These are phyloP conservation scores for Russula griseocarnosa DNA, from an alignment of 768 basidiomycete genomes.

Conservation along the genomic window DNA sequence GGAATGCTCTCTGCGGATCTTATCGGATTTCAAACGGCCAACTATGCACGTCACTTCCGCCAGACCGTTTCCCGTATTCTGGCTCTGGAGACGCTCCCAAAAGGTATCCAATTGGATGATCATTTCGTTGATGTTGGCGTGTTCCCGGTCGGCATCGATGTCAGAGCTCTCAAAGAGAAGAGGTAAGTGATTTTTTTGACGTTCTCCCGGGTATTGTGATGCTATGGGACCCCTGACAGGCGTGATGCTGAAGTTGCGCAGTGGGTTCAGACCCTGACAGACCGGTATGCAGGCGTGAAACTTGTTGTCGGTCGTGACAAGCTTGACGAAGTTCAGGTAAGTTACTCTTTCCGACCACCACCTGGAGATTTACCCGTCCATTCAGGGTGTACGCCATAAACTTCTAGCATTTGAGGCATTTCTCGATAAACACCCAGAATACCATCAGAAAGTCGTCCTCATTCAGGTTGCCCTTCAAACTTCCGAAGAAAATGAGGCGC, in stretches of 20 bases:
- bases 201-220: not conserved
- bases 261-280: constrained; percentile 74
- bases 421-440: constrained; percentile 74
- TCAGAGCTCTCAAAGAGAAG: constrained; percentile 58
- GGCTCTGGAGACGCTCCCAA: constrained; percentile 75
- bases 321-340: constrained; percentile 65
- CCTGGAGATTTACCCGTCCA: not conserved
- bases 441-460: constrained; percentile 75
- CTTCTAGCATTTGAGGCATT: constrained; percentile 79
- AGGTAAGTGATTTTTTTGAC: constrained; percentile 42
- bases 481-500: constrained; percentile 67
- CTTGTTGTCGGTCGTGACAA: constrained; percentile 86
- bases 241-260: constrained; percentile 73
- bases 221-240: constrained; percentile 36
- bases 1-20: constrained; percentile 93
- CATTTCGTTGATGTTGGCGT: constrained; percentile 81
- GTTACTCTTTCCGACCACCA: constrained; percentile 37
- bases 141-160: constrained; percentile 91
- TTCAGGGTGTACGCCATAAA: constrained; percentile 73
- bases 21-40: constrained; percentile 88
- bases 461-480: constrained; percentile 87
- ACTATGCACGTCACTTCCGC: constrained; percentile 78
- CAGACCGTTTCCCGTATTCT: constrained; percentile 81
- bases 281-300: constrained; percentile 83
- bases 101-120: constrained; percentile 69